These are phyloP conservation scores for Leishmania guyanensis DNA, from an alignment of 208 protist species.

Conservation along the genomic window DNA sequence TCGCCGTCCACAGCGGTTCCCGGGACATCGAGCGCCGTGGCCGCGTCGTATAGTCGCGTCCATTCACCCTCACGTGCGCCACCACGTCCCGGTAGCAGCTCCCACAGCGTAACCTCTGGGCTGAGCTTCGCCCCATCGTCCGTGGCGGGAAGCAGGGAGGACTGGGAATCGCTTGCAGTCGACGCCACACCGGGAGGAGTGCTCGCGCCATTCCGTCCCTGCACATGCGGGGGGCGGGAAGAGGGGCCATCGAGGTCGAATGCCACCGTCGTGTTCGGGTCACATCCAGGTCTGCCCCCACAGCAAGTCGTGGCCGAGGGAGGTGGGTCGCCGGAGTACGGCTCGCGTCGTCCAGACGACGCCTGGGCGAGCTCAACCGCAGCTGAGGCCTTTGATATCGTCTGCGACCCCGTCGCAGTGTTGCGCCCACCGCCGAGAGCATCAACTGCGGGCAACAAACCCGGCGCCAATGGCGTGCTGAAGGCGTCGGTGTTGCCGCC, in stretches of 20 bases:
- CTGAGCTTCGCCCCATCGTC: slow-evolving; percentile 17
- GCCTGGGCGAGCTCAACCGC: not conserved
- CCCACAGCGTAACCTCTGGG: slow-evolving; percentile 23
- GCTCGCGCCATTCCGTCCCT: not conserved
- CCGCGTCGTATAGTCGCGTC: slow-evolving; percentile 29
- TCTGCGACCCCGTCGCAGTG: not conserved
- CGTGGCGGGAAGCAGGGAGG: slow-evolving; percentile 8
- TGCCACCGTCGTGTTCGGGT: slow-evolving; percentile 16
- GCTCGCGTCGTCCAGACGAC: not conserved
- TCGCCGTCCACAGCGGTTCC: slow-evolving; percentile 8
- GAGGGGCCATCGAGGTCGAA: slow-evolving; percentile 3
- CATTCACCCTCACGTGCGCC: not conserved
- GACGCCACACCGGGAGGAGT: not conserved
- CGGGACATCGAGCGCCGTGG: slow-evolving; percentile 3
- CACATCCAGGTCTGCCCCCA: not conserved
- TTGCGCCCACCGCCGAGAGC: not conserved
- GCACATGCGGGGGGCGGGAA: not conserved
- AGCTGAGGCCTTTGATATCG: not conserved
- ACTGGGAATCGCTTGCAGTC: not conserved
- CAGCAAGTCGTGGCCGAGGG: not conserved
- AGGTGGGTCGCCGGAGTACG: not conserved
- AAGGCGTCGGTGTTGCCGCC: slow-evolving; percentile 9
- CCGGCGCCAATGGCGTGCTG: slow-evolving; percentile 24
- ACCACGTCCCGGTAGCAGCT: slow-evolving; percentile 11
- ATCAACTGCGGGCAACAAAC: slow-evolving; percentile 15